Evolutionary conservation across 2,329 filamentous ascomycete species (phyloP), one percentile per base, ranked within the genome.

Genomic region (Biscogniauxia marginata): DNA sequence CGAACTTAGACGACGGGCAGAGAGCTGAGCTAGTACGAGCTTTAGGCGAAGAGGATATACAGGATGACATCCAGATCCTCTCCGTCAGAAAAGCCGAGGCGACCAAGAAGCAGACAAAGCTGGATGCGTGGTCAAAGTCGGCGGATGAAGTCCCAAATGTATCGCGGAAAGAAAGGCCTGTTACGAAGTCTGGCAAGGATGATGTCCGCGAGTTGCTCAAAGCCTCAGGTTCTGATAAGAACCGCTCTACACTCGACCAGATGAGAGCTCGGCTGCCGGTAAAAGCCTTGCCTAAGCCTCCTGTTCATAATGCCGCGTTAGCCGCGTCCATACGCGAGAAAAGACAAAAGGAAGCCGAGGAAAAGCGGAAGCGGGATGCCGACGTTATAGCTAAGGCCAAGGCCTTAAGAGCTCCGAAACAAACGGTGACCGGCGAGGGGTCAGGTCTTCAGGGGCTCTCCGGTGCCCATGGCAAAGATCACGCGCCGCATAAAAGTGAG

Each of bases 1-100:
- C 93, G 1, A 96, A 96, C 65, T 76, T 98, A 63, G 90, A 84
- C 11, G 83, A 84, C 34, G 86, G 89, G 55, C 92, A 98, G 69
- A 91, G 93, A 63, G 93, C 93, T 9, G 90, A 96, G 73, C 78
- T 98, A 34, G 75, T 86, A 50, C 81, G 84, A 65, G 84, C 83
- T 7, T 72, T 88, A 16, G 82, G 83, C 22, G 82, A 86, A 54
- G 81, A 84, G 44, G 83, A 85, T 25, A 76, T 81, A 16, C 71
- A 77, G 43, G 71, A 78, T 16, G 74, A 80, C 8, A 73, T 84
- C 9, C 75, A 81, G 57, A 76, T 82, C 43, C 70, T 80, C 19
- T 73, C 77, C 50, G 66, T 75, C 16, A 77, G 68, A 50, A 70
- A 67, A 20, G 69, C 61, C 6, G 71, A 72, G 25, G 73, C 61